These are phyloP conservation scores for Epichloe elymi DNA, from an alignment of 2,329 filamentous ascomycete species.

Conservation along the genomic window DNA sequence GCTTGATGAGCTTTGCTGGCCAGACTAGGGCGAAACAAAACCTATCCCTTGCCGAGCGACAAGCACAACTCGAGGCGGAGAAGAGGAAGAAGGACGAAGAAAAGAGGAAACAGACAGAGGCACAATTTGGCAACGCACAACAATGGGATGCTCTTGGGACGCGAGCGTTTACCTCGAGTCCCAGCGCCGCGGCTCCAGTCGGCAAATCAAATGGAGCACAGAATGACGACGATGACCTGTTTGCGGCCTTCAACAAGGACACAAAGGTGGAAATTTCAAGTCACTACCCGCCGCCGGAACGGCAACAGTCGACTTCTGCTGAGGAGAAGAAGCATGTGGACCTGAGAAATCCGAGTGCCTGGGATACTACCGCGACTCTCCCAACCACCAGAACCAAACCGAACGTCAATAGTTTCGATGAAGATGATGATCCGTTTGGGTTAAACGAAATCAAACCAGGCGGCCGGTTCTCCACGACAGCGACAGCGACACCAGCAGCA, in stretches of 20 bases:
- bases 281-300: slow-evolving; percentile 43
- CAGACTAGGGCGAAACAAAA: slow-evolving; percentile 49
- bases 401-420: slow-evolving; percentile 30
- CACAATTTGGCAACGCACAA: slow-evolving; percentile 62
- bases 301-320: slow-evolving; percentile 32
- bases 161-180: slow-evolving; percentile 29
- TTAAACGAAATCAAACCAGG: slow-evolving; percentile 47
- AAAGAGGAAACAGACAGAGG: slow-evolving; percentile 55
- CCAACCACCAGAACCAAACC: slow-evolving; percentile 1
- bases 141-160: slow-evolving; percentile 65
- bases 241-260: slow-evolving; percentile 53
- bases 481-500: slow-evolving; percentile 17
- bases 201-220: slow-evolving; percentile 6
- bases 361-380: slow-evolving; percentile 23
- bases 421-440: slow-evolving; percentile 86
- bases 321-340: slow-evolving; percentile 29
- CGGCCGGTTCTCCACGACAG: slow-evolving; percentile 13
- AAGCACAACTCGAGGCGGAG: slow-evolving; percentile 51
- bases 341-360: slow-evolving; percentile 40
- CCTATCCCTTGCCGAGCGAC: slow-evolving; percentile 66
- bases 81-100: slow-evolving; percentile 64
- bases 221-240: slow-evolving; percentile 44
- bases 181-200: slow-evolving; percentile 13
- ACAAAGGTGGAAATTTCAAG: slow-evolving; percentile 56
- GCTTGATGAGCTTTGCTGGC: slow-evolving; percentile 48